Conservation (phyloP, 129 eudicot genomes). For the Chrysanthemum lavandulifolium region DNA sequence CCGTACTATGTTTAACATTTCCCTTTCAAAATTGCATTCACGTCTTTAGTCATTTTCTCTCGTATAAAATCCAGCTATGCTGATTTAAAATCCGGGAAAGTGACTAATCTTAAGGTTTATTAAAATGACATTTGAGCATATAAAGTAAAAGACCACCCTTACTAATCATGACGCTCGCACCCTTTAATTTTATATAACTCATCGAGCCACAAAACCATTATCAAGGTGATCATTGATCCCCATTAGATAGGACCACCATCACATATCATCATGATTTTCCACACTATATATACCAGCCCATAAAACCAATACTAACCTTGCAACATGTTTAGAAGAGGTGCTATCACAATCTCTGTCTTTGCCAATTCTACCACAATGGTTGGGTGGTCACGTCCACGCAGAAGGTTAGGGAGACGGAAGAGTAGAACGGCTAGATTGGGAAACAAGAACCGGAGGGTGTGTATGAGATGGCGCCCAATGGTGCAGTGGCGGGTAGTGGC, state of each 20-base stretch:
- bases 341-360: constrained; percentile 40
- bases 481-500: constrained; percentile 52
- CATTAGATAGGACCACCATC: constrained; percentile 33
- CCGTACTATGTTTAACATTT: no score
- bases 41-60: no score
- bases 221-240: constrained; percentile 32
- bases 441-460: constrained; percentile 38
- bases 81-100: no score
- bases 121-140: constrained; percentile 18
- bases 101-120: neutral
- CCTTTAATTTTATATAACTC: constrained; percentile 23
- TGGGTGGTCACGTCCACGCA: constrained; percentile 60
- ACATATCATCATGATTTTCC: neutral
- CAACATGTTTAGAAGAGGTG: constrained; percentile 44
- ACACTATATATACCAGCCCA: constrained; percentile 19
- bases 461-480: constrained; percentile 43
- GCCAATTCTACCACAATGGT: constrained; percentile 52
- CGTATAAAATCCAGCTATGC: no score
- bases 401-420: constrained; percentile 41
- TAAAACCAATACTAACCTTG: neutral
- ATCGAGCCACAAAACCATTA: constrained; percentile 37
- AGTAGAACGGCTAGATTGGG: constrained; percentile 45
- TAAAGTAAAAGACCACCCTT: constrained; percentile 26
- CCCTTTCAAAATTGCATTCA: no score
- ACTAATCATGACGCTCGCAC: constrained; percentile 52